Evolutionary conservation across 2,329 filamentous ascomycete species (phyloP), one percentile per base, ranked within the genome.

Genomic region (Aurifilum marmelostoma): DNA sequence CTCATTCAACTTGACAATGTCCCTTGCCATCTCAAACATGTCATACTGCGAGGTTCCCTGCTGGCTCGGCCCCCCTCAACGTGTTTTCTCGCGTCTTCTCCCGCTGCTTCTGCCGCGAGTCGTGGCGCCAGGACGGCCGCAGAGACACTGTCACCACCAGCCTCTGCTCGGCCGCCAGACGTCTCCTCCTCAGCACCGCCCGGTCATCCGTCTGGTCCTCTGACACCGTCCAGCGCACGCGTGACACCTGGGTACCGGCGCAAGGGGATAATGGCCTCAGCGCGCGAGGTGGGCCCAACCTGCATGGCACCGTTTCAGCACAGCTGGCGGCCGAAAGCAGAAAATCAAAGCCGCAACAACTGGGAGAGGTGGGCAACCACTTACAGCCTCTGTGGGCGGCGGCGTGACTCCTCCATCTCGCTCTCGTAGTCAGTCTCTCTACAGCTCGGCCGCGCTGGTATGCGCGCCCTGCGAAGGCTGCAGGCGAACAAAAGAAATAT

Each of bases 151-250:
- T 7, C n/a, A 54, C n/a, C 11, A 11, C n/a, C 12, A 14, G 50
- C 6, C 50, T 12, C n/a, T 5, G 9, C 14, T 29, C 50, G 5
- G 50, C n/a, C 50, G 50, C 50, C 4, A 52, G n/a, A 24, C 50
- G 27, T 14, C 50, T n/a, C 50, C 11, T 52, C 50, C 12, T 52
- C 8, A 2, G n/a, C n/a, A 24, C 50, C 8, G n/a, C 21, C 50
- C 7, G 50, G n/a, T 52, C 50, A 11, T 52, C 50, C 50, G 50
- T 52, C 50, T 52, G 50, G 50, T 52, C 50, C 50, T 52, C n/a
- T 7, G 50, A 52, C n/a, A 52, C 50, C 50, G 50, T 52, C 50
- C 50, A 52, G 2, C 50, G 50, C 50, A 52, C 50, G 24, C 50
- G 8, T 52, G 11, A 9, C 11, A 52, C 1, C n/a, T 12, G 1